Conservation (phyloP, 163 green algal genomes). For the Chlamydomonas reinhardtii region DNA sequence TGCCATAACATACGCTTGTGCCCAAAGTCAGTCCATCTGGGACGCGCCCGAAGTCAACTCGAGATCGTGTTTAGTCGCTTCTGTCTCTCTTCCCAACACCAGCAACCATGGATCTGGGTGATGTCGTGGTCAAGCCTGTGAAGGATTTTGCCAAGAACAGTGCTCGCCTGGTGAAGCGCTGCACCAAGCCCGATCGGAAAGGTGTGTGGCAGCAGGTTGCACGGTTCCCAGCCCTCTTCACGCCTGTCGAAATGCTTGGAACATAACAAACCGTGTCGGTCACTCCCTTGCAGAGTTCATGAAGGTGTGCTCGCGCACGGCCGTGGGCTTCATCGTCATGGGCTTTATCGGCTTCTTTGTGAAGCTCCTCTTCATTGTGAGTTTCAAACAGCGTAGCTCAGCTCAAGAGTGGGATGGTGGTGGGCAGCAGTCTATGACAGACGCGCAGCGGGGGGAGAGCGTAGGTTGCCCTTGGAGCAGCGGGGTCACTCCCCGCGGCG, state of each 20-base stretch:
- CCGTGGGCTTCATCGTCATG: conserved; percentile 94
- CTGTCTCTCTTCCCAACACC: neutral
- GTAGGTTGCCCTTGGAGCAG: too few species aligned
- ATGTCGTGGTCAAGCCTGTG: conserved; percentile 78
- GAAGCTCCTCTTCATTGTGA: conserved; percentile 95
- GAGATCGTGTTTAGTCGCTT: too few species aligned
- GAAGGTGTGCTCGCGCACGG: conserved; percentile 89
- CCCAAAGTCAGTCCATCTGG: too few species aligned
- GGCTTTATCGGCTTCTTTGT: conserved; percentile 99
- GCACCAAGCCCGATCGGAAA: conserved; percentile 94
- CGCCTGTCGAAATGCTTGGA: neutral
- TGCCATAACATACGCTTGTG: too few species aligned
- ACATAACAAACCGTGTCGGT: neutral
- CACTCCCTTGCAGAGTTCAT: conserved; percentile 85
- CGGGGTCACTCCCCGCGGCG: too few species aligned
- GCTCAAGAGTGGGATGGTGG: neutral
- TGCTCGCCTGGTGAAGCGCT: conserved; percentile 90
- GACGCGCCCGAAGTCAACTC: too few species aligned
- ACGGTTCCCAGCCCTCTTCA: too few species aligned
- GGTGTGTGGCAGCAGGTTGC: conserved; percentile 59
- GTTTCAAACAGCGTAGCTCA: neutral
- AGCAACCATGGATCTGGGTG: conserved; percentile 71
- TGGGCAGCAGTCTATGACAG: too few species aligned
- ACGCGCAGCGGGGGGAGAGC: too few species aligned
- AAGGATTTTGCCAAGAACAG: conserved; percentile 93